These are phyloP conservation scores for Dentipellis sp. DNA, from an alignment of 768 basidiomycete genomes.

Conservation along the genomic window DNA sequence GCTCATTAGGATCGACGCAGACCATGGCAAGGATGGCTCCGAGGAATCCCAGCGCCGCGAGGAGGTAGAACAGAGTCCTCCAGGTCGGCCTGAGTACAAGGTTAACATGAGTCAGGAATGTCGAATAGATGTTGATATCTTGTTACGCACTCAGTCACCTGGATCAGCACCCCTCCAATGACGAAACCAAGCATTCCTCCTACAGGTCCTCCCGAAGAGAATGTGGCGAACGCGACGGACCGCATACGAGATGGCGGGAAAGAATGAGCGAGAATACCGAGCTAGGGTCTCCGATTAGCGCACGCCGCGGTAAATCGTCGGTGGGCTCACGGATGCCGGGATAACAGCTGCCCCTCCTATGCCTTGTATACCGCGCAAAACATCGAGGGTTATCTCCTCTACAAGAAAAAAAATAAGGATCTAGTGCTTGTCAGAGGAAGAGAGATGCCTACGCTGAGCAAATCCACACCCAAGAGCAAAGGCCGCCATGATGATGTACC, in stretches of 20 bases:
- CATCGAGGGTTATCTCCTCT: constrained; percentile 54
- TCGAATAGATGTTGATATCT: background rate
- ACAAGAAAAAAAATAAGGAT: background rate
- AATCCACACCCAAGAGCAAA: constrained; percentile 64
- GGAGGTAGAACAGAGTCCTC: constrained; percentile 58
- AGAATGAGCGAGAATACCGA: constrained; percentile 75
- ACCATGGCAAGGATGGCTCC: constrained; percentile 44
- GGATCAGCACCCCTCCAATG: constrained; percentile 61
- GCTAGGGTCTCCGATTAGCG: constrained; percentile 24
- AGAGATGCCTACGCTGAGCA: constrained; percentile 31
- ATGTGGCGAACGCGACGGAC: constrained; percentile 73
- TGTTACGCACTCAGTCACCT: background rate
- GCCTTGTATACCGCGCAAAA: constrained; percentile 75
- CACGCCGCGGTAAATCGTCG: background rate
- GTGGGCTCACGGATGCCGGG: constrained; percentile 51
- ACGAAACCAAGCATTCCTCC: constrained; percentile 66
- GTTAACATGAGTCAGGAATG: background rate
- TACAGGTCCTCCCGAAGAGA: constrained; percentile 77
- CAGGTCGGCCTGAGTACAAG: constrained; percentile 33
- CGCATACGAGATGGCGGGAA: constrained; percentile 65
- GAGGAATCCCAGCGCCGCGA: constrained; percentile 45
- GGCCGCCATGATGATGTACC: constrained; percentile 41
- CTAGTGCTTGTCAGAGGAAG: background rate
- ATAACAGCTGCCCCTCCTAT: constrained; percentile 71
- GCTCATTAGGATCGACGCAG: constrained; percentile 52